Evolutionary conservation across 805 yeast genomes (phyloP), one percentile per base, ranked within the genome.

Genomic region (Babjeviella inositovora): DNA sequence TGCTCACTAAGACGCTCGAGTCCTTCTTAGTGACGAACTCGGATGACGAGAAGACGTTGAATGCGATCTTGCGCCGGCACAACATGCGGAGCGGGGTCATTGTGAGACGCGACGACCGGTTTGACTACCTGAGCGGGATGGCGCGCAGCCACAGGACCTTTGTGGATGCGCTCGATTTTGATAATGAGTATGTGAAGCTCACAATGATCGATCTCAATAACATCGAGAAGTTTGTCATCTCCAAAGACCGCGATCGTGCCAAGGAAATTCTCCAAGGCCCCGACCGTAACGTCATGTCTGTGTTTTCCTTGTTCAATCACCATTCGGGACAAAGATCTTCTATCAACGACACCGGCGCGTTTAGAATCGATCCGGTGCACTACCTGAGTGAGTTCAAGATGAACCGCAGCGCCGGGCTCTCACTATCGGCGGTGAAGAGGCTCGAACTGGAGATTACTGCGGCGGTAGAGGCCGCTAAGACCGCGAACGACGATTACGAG

Each of bases 11-110:
- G 7, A 44, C 65, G 0, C 42, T 79, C 6, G 67, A 58, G 18
- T 55, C 81, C 0, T 82, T 81, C 44, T 53, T 79, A 17, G 94
- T 81, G 2, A 56, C 65, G 17, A 66, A 63, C 37, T 62, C 54
- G 21, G 55, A 56, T 14, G 97, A 87, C 39, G 56, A 70, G 20
- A 41, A 43, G 7, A 35, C 45, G 2, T 37, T 74, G 23, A 47
- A 53, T 8, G 32, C 38, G 1, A 31, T 56, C 14, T 34, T 54
- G 35, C 42, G 35, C 26, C 25, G 39, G 14, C 38, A 45, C 28
- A 46, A 47, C 2, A 32, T 50, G 6, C 35, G 33, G 13, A 35
- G 51, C 11, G 57, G 58, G 22, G 56, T 75, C 6, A 43, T 68
- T 13, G 57, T 61, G 2, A 53, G 82, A 29, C 52, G 42, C 23